These are phyloP conservation scores for Cordyceps sp. DNA, from an alignment of 2,329 filamentous ascomycete species.

Conservation along the genomic window DNA sequence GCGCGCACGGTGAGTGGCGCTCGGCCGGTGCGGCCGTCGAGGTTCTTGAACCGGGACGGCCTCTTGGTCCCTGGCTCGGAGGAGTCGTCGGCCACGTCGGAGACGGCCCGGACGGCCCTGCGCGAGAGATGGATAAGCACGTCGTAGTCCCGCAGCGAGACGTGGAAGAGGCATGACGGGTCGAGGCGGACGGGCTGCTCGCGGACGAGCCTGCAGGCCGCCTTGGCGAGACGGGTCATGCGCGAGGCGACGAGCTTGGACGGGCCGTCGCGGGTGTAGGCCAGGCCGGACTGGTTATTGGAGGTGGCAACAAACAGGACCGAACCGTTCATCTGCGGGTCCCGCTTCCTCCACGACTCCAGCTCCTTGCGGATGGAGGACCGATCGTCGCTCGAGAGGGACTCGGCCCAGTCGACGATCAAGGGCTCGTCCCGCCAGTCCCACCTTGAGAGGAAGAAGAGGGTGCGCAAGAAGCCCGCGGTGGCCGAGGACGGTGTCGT, in stretches of 20 bases:
- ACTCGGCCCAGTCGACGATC: constrained; percentile 52
- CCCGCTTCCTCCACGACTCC: constrained; percentile 71
- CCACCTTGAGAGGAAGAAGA: constrained; percentile 71
- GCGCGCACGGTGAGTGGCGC: constrained; percentile 32
- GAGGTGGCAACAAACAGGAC: constrained; percentile 71
- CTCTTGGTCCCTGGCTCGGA: constrained; percentile 18
- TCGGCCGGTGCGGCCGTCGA: constrained; percentile 40
- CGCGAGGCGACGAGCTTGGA: constrained; percentile 71
- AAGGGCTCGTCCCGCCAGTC: constrained; percentile 80
- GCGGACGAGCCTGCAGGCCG: constrained; percentile 47
- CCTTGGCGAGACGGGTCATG: constrained; percentile 66
- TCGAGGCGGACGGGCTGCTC: constrained; percentile 36
- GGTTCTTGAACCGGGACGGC: constrained; percentile 61
- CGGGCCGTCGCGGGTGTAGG: constrained; percentile 58
- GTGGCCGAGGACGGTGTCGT: constrained; percentile 56
- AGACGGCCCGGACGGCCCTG: constrained; percentile 27
- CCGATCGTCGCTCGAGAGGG: constrained; percentile 44
- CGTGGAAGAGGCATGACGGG: constrained; percentile 44
- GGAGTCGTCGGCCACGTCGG: constrained; percentile 16
- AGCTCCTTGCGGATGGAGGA: constrained; percentile 53
- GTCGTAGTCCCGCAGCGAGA: constrained; percentile 64
- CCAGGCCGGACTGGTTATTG: constrained; percentile 58
- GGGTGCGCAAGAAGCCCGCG: constrained; percentile 65
- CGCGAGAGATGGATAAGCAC: constrained; percentile 59
- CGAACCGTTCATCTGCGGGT: constrained; percentile 77